phyloP scores from a whole-genome alignment of 2,329 filamentous ascomycete genomes.

The Clonostachys byssicola region DNA sequence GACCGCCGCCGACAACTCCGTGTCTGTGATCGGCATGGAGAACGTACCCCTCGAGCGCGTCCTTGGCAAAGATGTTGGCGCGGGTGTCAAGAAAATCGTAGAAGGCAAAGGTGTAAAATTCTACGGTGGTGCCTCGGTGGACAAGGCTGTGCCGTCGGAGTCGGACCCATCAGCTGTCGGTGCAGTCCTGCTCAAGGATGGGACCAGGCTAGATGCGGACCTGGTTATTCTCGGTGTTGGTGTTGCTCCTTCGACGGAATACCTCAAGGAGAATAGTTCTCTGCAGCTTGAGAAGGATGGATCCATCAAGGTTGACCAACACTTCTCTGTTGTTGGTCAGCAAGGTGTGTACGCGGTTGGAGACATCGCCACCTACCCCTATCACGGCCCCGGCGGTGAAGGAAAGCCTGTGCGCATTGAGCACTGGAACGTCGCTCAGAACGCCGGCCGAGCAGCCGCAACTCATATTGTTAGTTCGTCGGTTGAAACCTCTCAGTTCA shows the following conservation, averaged over 20 bases:
- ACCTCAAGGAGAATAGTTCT: conserved; percentile 66
- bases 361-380: conserved; percentile 93
- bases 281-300: conserved; percentile 76
- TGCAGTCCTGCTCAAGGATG: conserved; percentile 78
- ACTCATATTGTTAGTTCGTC: conserved; percentile 67
- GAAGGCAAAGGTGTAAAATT: conserved; percentile 91
- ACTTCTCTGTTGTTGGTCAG: conserved; percentile 71
- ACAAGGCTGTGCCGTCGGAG: conserved; percentile 72
- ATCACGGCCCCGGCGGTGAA: conserved; percentile 80
- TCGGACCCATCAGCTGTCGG: conserved; percentile 71
- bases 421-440: conserved; percentile 98
- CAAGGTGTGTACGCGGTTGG: conserved; percentile 88
- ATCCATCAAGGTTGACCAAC: conserved; percentile 77
- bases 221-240: conserved; percentile 90
- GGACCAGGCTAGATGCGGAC: conserved; percentile 79
- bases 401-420: conserved; percentile 79
- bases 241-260: conserved; percentile 81
- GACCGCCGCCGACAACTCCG: conserved; percentile 71
- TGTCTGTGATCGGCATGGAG: conserved; percentile 88
- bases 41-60: conserved; percentile 79
- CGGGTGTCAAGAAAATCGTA: conserved; percentile 72
- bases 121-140: conserved; percentile 73
- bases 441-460: conserved; percentile 78
- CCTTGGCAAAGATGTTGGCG: conserved; percentile 77
- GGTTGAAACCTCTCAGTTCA: conserved; percentile 65